Percentiles rank a stretch among this genome's conserved stretches.
These are phyloP conservation scores for Pedinophyceae sp. DNA, from an alignment of 139 green algal genomes.

Conservation along the genomic window DNA sequence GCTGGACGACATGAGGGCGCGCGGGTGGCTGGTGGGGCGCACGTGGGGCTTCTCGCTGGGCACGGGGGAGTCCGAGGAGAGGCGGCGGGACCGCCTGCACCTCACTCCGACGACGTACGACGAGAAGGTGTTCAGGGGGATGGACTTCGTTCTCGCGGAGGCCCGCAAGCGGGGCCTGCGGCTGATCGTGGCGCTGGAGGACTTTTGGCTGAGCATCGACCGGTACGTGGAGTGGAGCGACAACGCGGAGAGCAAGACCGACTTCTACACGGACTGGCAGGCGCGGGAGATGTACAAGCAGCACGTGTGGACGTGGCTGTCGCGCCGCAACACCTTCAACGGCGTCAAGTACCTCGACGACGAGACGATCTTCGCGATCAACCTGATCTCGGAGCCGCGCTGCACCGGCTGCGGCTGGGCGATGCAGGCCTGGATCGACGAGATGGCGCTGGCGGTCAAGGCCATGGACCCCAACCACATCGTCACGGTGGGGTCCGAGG, in stretches of 20 bases:
- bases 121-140: conserved; percentile 25
- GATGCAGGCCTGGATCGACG: conserved; percentile 24
- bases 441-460: conserved; percentile 29
- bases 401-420: conserved; percentile 10
- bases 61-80: conserved; percentile 46
- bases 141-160: conserved; percentile 52
- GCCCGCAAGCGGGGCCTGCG: conserved; percentile 27
- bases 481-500: conserved; percentile 46
- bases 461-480: conserved; percentile 45
- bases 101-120: too few relatives aligned
- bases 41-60: too few relatives aligned
- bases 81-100: too few relatives aligned
- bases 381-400: conserved; percentile 30
- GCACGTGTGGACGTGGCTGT: conserved; percentile 37
- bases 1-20: too few relatives aligned
- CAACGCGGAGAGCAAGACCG: too few relatives aligned
- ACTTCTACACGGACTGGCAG: conserved; percentile 48
- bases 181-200: conserved; percentile 40
- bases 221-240: too few relatives aligned
- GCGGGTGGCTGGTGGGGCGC: too few relatives aligned
- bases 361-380: conserved; percentile 22
- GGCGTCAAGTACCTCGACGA: conserved; percentile 15
- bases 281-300: conserved; percentile 34
- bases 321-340: conserved; percentile 13
- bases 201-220: conserved; percentile 66